Base-by-base conservation (phyloP, 2,329 filamentous ascomycete genomes). In the Drechmeria coniospora region DNA sequence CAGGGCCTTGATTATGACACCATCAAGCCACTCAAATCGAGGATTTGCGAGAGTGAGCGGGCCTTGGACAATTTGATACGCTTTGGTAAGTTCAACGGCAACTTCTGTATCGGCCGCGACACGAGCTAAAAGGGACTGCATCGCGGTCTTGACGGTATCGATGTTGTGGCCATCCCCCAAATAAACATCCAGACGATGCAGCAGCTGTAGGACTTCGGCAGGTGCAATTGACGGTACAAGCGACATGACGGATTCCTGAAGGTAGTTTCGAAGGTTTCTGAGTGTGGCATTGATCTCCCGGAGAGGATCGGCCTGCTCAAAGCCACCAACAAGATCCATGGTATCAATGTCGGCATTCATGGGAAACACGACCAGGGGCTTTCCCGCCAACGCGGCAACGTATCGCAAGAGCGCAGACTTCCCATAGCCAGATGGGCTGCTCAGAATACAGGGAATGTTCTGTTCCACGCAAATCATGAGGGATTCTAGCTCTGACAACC, bases 321-420 rank as follows among this genome's bases (percentile, higher is more conserved):
- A 98, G 0, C 90, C 90, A 44, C 90, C 90, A 31, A 98, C 82
- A 31, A 98, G 70, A 52, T 98, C 90, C 74, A 93, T 93, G 1
- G 87, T 86, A 50, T 98, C 90, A 24, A 93, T 80, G 42, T 98
- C 92, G 6, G 86, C 78, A 46, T 93, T 98, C 55, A 98, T 73
- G 1, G 86, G 75, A 42, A 95, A 81, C 11, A 83, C 79, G 18
- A 86, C 68, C 4, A 95, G 59, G 1, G 73, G 63, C 30, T 78
- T 78, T 15, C 90, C 90, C 23, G 72, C 71, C 15, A 79, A 56
- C 9, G 79, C 75, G n/a, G 90, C 86, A 16, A 93, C 63, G 36
- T 87, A 76, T 33, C 77, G 68, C 10, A 98, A 58, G 5, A 93
- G 62, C 5, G 71, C 68, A 1, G 82, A 87, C 53, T 98, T 98